These are phyloP conservation scores for Pochonia chlamydosporia DNA, from an alignment of 2,329 filamentous ascomycete genomes.

Conservation along the genomic window DNA sequence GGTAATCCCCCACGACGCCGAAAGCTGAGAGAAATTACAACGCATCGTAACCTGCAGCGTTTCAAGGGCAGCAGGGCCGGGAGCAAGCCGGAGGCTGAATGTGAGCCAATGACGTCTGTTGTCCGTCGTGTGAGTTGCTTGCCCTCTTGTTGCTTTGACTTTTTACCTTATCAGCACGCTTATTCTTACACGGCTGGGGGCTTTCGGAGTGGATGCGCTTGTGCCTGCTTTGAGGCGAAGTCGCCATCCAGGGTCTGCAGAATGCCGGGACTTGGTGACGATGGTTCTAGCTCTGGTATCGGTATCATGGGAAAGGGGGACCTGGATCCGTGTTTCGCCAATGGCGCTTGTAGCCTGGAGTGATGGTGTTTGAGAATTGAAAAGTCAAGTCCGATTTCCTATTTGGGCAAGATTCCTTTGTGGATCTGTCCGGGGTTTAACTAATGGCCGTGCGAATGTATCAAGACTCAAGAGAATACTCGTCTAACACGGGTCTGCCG, in stretches of 20 bases:
- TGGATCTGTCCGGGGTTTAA: no score
- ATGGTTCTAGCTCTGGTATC: no score
- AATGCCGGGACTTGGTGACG: no score
- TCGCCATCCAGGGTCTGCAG: no score
- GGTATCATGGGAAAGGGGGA: no score
- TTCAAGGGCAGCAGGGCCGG: background rate
- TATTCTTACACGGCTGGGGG: no score
- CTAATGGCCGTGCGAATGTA: background rate
- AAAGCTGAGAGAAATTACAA: background rate
- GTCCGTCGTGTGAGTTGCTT: no score
- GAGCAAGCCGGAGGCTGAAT: background rate
- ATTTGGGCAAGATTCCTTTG: background rate
- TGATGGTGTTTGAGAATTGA: background rate
- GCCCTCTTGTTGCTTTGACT: no score
- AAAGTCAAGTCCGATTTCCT: background rate
- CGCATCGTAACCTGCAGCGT: constrained; percentile 2
- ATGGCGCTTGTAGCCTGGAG: background rate
- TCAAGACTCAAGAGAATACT: background rate
- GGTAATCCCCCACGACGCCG: background rate
- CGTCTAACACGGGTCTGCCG: background rate
- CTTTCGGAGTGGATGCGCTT: no score
- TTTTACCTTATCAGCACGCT: no score
- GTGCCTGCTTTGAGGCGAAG: no score
- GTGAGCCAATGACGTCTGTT: background rate
- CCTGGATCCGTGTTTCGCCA: background rate